Conservation (phyloP, 345 rosid species). For the Viola odorata region DNA sequence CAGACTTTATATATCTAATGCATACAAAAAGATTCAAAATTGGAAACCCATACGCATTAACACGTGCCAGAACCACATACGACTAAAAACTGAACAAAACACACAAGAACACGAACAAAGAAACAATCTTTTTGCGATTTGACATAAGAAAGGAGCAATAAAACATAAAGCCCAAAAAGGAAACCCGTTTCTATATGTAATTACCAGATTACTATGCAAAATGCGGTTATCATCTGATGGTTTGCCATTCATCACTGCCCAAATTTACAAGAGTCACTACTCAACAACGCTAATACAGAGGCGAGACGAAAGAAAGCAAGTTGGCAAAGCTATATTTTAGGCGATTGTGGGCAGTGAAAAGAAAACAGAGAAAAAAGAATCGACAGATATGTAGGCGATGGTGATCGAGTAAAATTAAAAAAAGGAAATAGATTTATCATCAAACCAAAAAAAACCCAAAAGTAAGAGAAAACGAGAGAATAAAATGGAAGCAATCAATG, state of each 20-base stretch:
- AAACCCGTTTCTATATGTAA: background rate
- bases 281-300: no score
- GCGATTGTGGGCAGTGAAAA: conserved; percentile 9
- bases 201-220: conserved; percentile 27
- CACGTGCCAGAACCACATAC: conserved; percentile 1
- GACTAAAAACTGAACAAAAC: background rate
- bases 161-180: background rate
- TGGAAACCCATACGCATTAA: conserved; percentile 1
- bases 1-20: background rate
- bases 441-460: no score
- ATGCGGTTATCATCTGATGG: conserved; percentile 29
- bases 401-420: background rate
- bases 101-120: background rate
- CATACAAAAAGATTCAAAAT: conserved; percentile 1
- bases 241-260: conserved; percentile 12
- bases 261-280: background rate
- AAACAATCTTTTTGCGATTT: background rate
- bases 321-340: conserved; percentile 32
- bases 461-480: no score
- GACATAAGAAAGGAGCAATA: background rate
- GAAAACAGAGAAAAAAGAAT: conserved; percentile 6
- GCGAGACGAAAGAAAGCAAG: conserved; percentile 26
- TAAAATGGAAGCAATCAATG: background rate
- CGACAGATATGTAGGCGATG: background rate
- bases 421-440: background rate